Evolutionary conservation across 2,329 filamentous ascomycete genomes (phyloP).

Genomic region (Myriosclerotinia duriaeana): DNA sequence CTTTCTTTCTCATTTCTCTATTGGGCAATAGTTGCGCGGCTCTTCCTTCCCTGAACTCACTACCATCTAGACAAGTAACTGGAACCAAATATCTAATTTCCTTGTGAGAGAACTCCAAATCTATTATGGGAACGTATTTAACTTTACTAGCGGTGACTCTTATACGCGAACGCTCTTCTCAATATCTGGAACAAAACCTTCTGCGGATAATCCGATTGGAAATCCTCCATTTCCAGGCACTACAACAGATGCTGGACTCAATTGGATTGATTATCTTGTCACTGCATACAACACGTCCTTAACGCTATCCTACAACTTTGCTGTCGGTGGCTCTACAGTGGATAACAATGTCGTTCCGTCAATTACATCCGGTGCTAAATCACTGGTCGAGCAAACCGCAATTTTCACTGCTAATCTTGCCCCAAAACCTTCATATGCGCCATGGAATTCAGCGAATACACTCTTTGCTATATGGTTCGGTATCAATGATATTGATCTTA

Average conservation of each 20-base stretch:
- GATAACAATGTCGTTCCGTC: not conserved
- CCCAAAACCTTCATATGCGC: conserved; percentile 13
- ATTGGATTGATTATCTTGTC: conserved; percentile 15
- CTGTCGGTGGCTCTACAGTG: conserved; percentile 5
- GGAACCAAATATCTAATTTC: conserved; percentile 8
- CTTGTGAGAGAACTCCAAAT: not conserved
- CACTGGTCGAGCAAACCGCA: not conserved
- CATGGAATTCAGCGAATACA: conserved; percentile 16
- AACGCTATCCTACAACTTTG: conserved; percentile 14
- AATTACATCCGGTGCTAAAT: conserved; percentile 10
- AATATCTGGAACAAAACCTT: conserved; percentile 10
- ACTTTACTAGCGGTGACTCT: conserved; percentile 5
- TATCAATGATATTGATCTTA: conserved; percentile 18
- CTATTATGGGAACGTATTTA: not conserved
- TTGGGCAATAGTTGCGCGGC: not conserved
- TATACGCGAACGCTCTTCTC: conserved; percentile 17
- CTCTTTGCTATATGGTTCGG: conserved; percentile 16
- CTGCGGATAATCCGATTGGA: conserved; percentile 9
- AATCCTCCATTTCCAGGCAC: conserved; percentile 15
- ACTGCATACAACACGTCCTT: conserved; percentile 3
- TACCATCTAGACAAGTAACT: not conserved
- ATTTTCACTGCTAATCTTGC: conserved; percentile 14
- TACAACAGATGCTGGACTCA: conserved; percentile 11
- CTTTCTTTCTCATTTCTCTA: not conserved
- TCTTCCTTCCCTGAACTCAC: not conserved